Conservation (phyloP, 225 moss, liverwort and hornwort species). For the Antitrichia curtipendula region DNA sequence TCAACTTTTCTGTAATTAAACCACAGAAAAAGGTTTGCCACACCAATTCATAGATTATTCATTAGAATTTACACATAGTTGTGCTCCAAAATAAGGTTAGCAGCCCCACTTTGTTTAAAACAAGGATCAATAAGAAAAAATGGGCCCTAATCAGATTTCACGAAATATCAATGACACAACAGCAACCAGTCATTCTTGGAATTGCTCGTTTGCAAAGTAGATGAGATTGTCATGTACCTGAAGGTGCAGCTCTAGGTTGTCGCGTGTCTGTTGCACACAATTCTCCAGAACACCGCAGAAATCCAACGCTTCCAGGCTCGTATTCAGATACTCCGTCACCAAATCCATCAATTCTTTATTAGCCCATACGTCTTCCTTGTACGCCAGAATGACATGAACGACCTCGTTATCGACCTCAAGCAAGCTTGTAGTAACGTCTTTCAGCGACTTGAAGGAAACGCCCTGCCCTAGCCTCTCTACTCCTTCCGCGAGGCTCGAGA, state of each 20-base stretch:
- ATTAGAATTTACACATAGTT: background rate
- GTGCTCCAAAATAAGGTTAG: background rate
- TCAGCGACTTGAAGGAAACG: conserved; percentile 50
- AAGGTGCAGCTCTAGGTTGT: conserved; percentile 50
- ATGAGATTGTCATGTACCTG: conserved; percentile 12
- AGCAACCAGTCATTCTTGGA: background rate
- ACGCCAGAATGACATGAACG: conserved; percentile 44
- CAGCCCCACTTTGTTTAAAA: background rate
- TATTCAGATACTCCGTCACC: conserved; percentile 59
- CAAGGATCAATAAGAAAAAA: background rate
- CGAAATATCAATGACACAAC: background rate
- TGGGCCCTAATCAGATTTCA: background rate
- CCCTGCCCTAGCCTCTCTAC: conserved; percentile 42
- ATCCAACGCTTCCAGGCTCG: conserved; percentile 53
- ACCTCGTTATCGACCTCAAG: conserved; percentile 70
- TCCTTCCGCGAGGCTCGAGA: conserved; percentile 51
- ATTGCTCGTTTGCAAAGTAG: background rate
- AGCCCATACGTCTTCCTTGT: conserved; percentile 71
- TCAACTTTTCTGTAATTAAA: background rate
- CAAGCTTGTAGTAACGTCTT: conserved; percentile 61
- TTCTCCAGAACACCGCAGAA: conserved; percentile 66
- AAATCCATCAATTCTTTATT: conserved; percentile 70
- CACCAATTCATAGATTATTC: background rate
- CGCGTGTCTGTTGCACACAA: conserved; percentile 51
- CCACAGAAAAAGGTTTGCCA: background rate